Evolutionary conservation across 2,329 filamentous ascomycete genomes (phyloP), one percentile per base, ranked within the genome.

Genomic region (Trichoderma sp.): DNA sequence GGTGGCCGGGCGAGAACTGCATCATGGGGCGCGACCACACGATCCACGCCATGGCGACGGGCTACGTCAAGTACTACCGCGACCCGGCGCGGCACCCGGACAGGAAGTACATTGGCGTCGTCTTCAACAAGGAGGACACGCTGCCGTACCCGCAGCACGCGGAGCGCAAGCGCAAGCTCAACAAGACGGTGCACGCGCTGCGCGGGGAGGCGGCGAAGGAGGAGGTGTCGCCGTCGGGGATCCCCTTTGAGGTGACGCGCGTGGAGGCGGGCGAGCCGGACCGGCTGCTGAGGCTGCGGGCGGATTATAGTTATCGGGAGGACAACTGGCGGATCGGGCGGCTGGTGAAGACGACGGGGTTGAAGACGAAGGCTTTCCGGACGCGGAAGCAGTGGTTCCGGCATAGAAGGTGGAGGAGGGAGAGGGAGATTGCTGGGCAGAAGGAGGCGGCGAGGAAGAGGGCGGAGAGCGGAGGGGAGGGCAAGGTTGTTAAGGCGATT

Each of bases 41-140:
- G 58, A 96, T 99, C 75, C 96, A 91, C 78, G 88, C 95, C 61
- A 89, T 88, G 66, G 86, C 90, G 64, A 84, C 90, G 3, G 95
- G 95, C 69, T 99, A 96, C 78, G 95, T 99, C 67, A 93, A 95
- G 72, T 99, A 97, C 85, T 99, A 99, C 83, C 88, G 90, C 74
- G 94, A 99, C 75, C 93, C 93, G 0, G 78, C 84, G 39, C 85
- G 83, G 66, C 92, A 98, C 77, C 91, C 93, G 0, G 90, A 92
- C 70, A 87, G 93, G 67, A 92, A 96, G 77, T 99, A 93, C 82
- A 99, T 99, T 73, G 95, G 95, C 67, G 90, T 99, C 21, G 90
- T 91, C 41, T 93, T 97, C 77, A 85, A 93, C 75, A 92, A 92
- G 74, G 82, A 88, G 17, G 91, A 96, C 72, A 87, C 82, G 39